These are phyloP conservation scores for Cladosporium austrohemisphaericum DNA, from an alignment of 2,329 filamentous ascomycete species.

Conservation along the genomic window DNA sequence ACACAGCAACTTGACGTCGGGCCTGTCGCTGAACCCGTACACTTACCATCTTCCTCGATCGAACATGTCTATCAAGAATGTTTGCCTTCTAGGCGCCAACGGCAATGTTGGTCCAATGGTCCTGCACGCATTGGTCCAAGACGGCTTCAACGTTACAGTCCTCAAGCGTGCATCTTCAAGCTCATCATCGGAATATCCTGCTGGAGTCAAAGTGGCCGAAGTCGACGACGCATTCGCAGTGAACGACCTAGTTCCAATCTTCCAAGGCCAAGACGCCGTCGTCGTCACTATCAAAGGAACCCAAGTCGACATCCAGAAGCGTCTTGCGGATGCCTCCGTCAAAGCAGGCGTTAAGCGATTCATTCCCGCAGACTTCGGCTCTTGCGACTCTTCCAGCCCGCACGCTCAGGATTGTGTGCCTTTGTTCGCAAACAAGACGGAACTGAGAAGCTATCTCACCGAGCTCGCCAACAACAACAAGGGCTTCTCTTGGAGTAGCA, in stretches of 20 bases:
- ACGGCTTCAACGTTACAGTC: constrained; percentile 53
- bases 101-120: constrained; percentile 44
- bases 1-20: too few relatives aligned
- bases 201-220: constrained; percentile 40
- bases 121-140: constrained; percentile 38
- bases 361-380: constrained; percentile 58
- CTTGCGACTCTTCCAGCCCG: constrained; percentile 38
- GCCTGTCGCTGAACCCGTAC: too few relatives aligned
- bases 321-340: constrained; percentile 56
- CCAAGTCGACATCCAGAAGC: constrained; percentile 44
- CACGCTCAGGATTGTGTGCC: constrained; percentile 43
- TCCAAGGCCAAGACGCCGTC: constrained; percentile 57
- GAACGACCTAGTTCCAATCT: constrained; percentile 47
- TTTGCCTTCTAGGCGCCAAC: constrained; percentile 43
- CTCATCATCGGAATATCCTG: constrained; percentile 36
- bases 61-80: constrained; percentile 31
- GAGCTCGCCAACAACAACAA: constrained; percentile 33
- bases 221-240: constrained; percentile 48
- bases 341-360: constrained; percentile 59
- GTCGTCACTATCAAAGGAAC: constrained; percentile 46
- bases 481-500: constrained; percentile 56
- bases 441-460: constrained; percentile 52
- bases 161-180: constrained; percentile 50
- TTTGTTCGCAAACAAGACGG: constrained; percentile 50
- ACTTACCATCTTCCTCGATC: too few relatives aligned